Evolutionary conservation across 495 filamentous ascomycete genomes (phyloP).

Genomic region (Chaetomium tenue): DNA sequence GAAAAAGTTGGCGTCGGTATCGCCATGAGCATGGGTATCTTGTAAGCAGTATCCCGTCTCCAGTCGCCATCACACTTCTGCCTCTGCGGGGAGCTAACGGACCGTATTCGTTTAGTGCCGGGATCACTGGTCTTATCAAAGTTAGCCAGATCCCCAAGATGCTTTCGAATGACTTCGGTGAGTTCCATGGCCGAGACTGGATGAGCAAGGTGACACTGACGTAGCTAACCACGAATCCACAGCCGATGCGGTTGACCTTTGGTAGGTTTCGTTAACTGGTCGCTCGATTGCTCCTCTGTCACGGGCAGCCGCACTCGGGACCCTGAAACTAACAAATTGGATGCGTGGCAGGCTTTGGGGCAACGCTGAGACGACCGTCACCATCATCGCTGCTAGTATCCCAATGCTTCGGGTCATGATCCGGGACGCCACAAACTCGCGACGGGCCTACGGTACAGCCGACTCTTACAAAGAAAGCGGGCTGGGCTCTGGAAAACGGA

Average conservation of each 20-base stretch:
- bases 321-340: not conserved
- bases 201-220: not conserved
- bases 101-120: constrained; percentile 20
- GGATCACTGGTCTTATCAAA: constrained; percentile 27
- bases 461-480: not conserved
- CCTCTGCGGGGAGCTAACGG: not conserved
- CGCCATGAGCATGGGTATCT: constrained; percentile 45
- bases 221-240: not conserved
- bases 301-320: no score
- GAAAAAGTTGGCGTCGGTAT: constrained; percentile 42
- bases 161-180: constrained; percentile 9
- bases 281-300: not conserved
- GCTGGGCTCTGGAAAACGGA: constrained; percentile 8
- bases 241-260: constrained; percentile 9
- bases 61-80: constrained; percentile 2
- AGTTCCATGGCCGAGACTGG: not conserved
- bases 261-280: not conserved
- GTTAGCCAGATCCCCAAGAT: constrained; percentile 18
- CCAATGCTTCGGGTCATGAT: constrained; percentile 9
- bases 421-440: not conserved
- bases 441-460: not conserved
- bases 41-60: constrained; percentile 41
- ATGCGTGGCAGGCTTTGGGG: not conserved
- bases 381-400: constrained; percentile 12
- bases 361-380: not conserved